phyloP scores from a whole-genome alignment of 2,329 filamentous ascomycete genomes.

The Diaporthe helianthi region DNA sequence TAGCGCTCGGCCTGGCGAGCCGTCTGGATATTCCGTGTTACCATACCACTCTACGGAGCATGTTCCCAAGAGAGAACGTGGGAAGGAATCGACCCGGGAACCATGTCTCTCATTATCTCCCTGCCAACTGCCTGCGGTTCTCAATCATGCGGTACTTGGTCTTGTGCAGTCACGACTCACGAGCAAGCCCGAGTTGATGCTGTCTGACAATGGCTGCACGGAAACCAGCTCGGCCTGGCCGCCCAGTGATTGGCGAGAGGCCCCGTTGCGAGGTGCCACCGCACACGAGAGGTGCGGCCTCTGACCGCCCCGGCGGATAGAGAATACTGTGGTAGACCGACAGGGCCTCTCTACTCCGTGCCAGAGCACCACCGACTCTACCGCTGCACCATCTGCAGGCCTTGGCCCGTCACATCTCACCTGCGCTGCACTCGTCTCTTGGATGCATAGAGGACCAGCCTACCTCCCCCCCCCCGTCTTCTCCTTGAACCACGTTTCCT shows the following conservation, averaged over 20 bases:
- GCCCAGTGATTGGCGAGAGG: slow-evolving; percentile 31
- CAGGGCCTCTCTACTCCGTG: not conserved
- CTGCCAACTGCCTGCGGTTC: not conserved
- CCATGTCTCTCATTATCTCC: not conserved
- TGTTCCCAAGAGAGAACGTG: slow-evolving; percentile 8
- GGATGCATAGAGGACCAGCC: slow-evolving; percentile 30
- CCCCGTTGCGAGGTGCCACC: slow-evolving; percentile 31
- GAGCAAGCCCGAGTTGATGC: slow-evolving; percentile 12
- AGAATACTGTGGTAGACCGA: slow-evolving; percentile 22
- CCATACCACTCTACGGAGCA: slow-evolving; percentile 3
- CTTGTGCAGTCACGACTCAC: slow-evolving; percentile 18
- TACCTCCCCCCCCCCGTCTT: slow-evolving; percentile 20
- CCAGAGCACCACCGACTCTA: not conserved
- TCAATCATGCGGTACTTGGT: not conserved
- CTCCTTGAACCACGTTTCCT: slow-evolving; percentile 9
- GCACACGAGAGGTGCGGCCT: slow-evolving; percentile 31
- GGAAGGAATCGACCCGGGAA: not conserved
- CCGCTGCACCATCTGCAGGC: slow-evolving; percentile 21
- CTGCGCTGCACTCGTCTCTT: slow-evolving; percentile 21
- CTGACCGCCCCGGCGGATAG: slow-evolving; percentile 34
- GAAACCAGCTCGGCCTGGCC: slow-evolving; percentile 31
- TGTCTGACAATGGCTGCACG: slow-evolving; percentile 32
- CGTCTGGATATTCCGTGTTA: slow-evolving; percentile 17
- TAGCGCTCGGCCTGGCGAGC: slow-evolving; percentile 30
- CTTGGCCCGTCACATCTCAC: slow-evolving; percentile 34